Evolutionary conservation across 495 filamentous ascomycete species (phyloP).

Genomic region (Penicillium lividum): DNA sequence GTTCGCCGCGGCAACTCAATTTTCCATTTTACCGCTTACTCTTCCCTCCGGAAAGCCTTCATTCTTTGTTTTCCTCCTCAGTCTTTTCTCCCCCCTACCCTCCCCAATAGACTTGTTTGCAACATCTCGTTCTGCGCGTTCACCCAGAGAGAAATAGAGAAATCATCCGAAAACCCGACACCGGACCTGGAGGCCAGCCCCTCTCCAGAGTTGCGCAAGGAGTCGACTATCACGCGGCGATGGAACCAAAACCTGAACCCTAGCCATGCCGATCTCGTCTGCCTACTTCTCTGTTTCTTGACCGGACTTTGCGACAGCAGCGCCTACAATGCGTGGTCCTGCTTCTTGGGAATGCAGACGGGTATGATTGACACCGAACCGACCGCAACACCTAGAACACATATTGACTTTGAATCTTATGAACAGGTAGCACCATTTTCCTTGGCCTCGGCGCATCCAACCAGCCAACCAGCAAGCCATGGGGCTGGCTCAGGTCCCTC

Average conservation of each 20-base stretch:
- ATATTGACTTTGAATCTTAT: not conserved
- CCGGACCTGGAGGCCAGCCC: constrained; percentile 31
- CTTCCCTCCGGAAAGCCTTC: too few species aligned
- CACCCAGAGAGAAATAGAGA: constrained; percentile 30
- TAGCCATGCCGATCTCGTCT: constrained; percentile 51
- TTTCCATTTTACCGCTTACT: not conserved
- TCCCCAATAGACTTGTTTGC: too few species aligned
- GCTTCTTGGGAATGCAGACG: constrained; percentile 66
- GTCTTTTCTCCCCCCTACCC: too few species aligned
- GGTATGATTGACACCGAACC: constrained; percentile 44
- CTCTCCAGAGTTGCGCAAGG: constrained; percentile 15
- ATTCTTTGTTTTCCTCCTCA: too few species aligned
- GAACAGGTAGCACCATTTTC: constrained; percentile 67
- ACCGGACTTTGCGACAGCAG: constrained; percentile 63
- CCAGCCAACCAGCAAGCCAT: constrained; percentile 51
- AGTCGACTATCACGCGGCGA: constrained; percentile 18
- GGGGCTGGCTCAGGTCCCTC: constrained; percentile 65
- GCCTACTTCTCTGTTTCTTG: constrained; percentile 56
- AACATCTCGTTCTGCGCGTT: too few species aligned
- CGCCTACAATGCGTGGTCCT: constrained; percentile 62
- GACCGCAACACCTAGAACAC: too few species aligned
- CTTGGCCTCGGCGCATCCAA: constrained; percentile 61
- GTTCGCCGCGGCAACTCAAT: constrained; percentile 9
- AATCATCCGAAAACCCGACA: constrained; percentile 10
- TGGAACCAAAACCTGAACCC: constrained; percentile 43